phyloP scores from a whole-genome alignment of 2,329 filamentous ascomycete genomes.

The Sordariomycetes sp. region DNA sequence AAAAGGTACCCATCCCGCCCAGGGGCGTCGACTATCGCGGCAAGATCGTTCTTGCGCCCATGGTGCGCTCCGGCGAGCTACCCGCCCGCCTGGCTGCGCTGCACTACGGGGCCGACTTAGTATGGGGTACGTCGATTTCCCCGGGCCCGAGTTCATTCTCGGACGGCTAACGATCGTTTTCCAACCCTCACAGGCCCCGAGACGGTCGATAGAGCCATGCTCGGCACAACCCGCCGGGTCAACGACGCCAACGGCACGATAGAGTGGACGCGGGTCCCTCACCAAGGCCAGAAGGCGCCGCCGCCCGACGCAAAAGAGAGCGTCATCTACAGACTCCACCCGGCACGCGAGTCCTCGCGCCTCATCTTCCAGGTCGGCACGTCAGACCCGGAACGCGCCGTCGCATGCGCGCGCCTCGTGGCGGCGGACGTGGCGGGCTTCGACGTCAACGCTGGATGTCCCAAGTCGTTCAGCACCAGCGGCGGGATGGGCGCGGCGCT shows the following conservation, averaged over 20 bases:
- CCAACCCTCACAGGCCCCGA: constrained; percentile 56
- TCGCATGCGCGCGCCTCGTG: constrained; percentile 73
- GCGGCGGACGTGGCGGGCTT: constrained; percentile 86
- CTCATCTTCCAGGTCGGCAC: constrained; percentile 93
- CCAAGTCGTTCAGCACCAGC: constrained; percentile 88
- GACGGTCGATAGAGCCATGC: constrained; percentile 84
- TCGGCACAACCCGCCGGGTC: constrained; percentile 69
- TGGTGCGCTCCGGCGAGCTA: constrained; percentile 95
- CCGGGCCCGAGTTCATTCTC: not conserved
- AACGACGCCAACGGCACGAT: constrained; percentile 71
- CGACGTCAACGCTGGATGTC: constrained; percentile 96
- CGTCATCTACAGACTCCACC: constrained; percentile 77
- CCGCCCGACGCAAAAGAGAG: constrained; percentile 45
- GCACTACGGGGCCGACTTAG: constrained; percentile 90
- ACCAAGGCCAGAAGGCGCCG: constrained; percentile 52
- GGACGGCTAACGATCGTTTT: not conserved
- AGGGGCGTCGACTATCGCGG: constrained; percentile 89
- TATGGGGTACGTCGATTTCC: constrained; percentile 60
- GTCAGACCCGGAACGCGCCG: constrained; percentile 69
- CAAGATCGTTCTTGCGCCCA: constrained; percentile 90
- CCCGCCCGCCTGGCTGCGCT: constrained; percentile 81
- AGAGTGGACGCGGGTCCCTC: constrained; percentile 72
- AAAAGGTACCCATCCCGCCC: constrained; percentile 68
- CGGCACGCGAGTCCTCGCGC: constrained; percentile 59
- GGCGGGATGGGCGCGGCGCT: constrained; percentile 95